A percentile compares a stretch with the other conserved stretches of the same genome.
Conservation (phyloP, 129 eudicot species). For the Ambrosia trifida region DNA sequence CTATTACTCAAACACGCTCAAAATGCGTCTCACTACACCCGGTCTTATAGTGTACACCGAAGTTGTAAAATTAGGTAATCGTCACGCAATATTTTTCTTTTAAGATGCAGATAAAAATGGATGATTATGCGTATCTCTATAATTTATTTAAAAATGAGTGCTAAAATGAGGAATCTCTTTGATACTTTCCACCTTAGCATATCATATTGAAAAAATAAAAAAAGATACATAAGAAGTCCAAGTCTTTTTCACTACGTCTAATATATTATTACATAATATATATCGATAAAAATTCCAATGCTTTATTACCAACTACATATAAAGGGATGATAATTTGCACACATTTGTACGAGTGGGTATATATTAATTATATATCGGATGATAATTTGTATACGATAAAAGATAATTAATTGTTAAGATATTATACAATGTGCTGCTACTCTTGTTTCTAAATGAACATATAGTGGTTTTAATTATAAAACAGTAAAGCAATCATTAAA, state of each 20-base stretch:
- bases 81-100: neutral
- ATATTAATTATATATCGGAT: too few relatives aligned
- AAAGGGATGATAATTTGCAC: too few relatives aligned
- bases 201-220: neutral
- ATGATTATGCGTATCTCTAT: neutral
- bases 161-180: constrained; percentile 4
- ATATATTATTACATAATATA: neutral
- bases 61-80: neutral
- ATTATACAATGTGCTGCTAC: too few relatives aligned
- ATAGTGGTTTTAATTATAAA: neutral
- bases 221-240: neutral
- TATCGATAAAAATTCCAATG: neutral
- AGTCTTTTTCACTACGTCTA: neutral
- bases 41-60: neutral
- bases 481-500: neutral
- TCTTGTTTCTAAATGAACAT: too few relatives aligned
- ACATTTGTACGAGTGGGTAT: too few relatives aligned
- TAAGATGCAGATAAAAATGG: neutral
- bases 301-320: too few relatives aligned
- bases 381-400: too few relatives aligned
- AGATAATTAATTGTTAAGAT: too few relatives aligned
- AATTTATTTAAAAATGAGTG: neutral
- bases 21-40: too few relatives aligned
- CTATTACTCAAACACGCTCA: too few relatives aligned
- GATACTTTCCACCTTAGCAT: constrained; percentile 1